Evolutionary conservation across 192 early-diverging fungal genomes (phyloP).

Genomic region (Coemansia sp.): DNA sequence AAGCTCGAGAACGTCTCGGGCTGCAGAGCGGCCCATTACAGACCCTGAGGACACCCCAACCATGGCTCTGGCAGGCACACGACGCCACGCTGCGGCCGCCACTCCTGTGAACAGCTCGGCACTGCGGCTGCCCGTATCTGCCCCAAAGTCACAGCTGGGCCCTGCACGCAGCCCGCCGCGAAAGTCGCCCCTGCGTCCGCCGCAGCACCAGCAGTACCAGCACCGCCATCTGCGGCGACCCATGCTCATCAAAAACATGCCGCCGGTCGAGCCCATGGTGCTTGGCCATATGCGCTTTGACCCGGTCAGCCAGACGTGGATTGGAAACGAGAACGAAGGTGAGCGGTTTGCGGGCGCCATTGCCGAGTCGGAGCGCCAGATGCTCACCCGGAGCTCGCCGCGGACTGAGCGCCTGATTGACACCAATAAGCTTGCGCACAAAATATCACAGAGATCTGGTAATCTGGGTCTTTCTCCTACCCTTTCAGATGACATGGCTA

Average conservation of each 20-base stretch:
- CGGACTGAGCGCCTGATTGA: slow-evolving; percentile 35
- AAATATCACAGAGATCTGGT: slow-evolving; percentile 40
- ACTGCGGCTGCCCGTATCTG: background rate
- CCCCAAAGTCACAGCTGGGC: background rate
- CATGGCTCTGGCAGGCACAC: background rate
- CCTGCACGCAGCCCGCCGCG: background rate
- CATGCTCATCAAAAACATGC: slow-evolving; percentile 35
- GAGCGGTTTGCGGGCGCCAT: slow-evolving; percentile 40
- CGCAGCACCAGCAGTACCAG: slow-evolving; percentile 10
- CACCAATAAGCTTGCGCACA: slow-evolving; percentile 43
- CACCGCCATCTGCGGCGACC: slow-evolving; percentile 19
- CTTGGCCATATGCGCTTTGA: slow-evolving; percentile 46
- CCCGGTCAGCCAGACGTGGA: slow-evolving; percentile 35
- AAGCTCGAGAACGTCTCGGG: background rate
- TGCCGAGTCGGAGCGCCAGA: slow-evolving; percentile 46
- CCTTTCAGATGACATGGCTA: slow-evolving; percentile 25
- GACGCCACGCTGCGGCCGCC: slow-evolving; percentile 13
- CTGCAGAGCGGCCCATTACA: background rate
- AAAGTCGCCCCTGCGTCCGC: slow-evolving; percentile 4
- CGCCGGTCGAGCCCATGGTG: slow-evolving; percentile 34
- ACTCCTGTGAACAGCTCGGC: slow-evolving; percentile 2
- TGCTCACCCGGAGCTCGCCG: slow-evolving; percentile 5
- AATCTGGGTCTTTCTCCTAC: slow-evolving; percentile 24
- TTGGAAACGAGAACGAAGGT: slow-evolving; percentile 47
- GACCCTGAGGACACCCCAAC: slow-evolving; percentile 15